Base-by-base conservation (phyloP, 116 monocot genomes). In the Dioscorea cayenensis region DNA sequence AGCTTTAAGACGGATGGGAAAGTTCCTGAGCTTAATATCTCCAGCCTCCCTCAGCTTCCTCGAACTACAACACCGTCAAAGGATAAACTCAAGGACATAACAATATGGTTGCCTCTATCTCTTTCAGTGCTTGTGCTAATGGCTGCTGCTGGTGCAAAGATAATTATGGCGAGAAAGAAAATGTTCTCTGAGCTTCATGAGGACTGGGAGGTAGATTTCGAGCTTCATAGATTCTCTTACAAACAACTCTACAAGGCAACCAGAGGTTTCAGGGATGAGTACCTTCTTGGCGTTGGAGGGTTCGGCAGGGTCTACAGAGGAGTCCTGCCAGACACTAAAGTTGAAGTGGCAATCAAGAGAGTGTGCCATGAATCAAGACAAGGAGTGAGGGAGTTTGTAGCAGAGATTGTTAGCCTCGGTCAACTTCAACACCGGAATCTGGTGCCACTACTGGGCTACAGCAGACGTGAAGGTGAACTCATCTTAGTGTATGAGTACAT, bases 1-100 rank as follows among this genome's bases (percentile, higher is more conserved):
- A 81, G 80, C 67, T 81, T 81, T 1, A 62, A 14, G 10, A 62
- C 72, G 71, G 36, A 63, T 20, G 72, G 76, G 14, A 36, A 49
- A 61, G 80, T 71, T 20, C 69, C 36, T 36, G 62, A 63, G 4
- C 67, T 81, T 2, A 67, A 81, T 63, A 43, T 43, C 12, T 43
- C 43, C 3, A 43, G 43, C 43, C 43, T 43, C 12, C 43, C 43
- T 43, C 43, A 12, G 43, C 43, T 43, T 12, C 43, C 43, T 43
- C 43, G 8, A 43, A 12, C 43, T 43, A 10, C 6, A 6, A 43
- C 43, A 43, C 6, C 43, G 12, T 43, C 12, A 6, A 5, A 3
- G 43, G 43, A 43, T 7, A 43, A 43, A 43, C 7, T 8, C 4
- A 43, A 43, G 43, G 43, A 3, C 11, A 43, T 43, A 43, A 6